Evolutionary conservation across 306 rosid species (phyloP), one percentile per base, ranked within the genome.

Genomic region (Cicer bijugum): DNA sequence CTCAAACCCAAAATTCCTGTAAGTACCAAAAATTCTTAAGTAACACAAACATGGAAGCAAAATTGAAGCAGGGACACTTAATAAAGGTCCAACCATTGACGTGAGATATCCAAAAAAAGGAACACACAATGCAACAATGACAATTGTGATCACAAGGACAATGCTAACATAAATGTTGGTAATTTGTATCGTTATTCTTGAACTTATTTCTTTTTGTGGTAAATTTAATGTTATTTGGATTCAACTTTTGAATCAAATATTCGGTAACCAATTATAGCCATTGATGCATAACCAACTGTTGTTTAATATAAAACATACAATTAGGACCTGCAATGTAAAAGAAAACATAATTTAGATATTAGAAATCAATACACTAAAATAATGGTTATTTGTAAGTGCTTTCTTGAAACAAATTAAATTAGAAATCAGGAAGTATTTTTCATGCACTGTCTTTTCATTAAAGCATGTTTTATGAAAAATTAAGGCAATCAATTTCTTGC

Each of bases 211-310:
- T 67, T 75, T 38, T 0, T 81, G 20, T 20, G 95, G 96, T 43
- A 92, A 86, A 80, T 83, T 82, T 47, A 90, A 63, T 8, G 96
- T 92, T 67, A 92, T 63, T 51, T 90, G 91, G 98, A 90, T 56
- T 83, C 65, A 62, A 87, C 87, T 0, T 61, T 12, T 40, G 91
- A 9, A 37, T 92, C 94, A 60, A 83, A 90, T 96, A 92, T 88
- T 23, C 80, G 80, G 77, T 88, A 92, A 7, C 98, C 95, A 6
- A 85, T 67, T 12, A 78, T 79, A 11, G 96, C 97, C 94, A 90
- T 90, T 7, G 88, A 81, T 17, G 96, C 94, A 68, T 92, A 88
- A 11, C 87, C 67, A 1, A 43, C 5, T 0, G 98, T 87, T 76
- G 17, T 89, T 80, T 12, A 87, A 11, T 55, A 80, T 2, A 60